Evolutionary conservation across 345 rosid genomes (phyloP).

Genomic region (Luvunga scandens): DNA sequence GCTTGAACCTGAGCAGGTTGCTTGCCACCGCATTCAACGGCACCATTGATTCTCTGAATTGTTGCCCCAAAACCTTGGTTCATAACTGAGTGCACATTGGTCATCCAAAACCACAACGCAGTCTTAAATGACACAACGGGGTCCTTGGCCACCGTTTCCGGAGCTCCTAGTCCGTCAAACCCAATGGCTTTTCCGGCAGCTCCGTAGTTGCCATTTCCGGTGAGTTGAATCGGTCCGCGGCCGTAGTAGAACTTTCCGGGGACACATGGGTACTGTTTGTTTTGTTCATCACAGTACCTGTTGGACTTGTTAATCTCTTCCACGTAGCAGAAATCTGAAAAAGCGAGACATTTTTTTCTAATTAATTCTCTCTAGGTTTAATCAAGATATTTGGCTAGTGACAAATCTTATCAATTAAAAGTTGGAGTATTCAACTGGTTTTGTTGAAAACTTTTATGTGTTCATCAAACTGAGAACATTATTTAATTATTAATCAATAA

Average conservation of each 20-base stretch:
- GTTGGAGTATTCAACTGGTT: no score
- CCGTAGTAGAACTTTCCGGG: conserved; percentile 60
- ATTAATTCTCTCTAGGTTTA: neutral
- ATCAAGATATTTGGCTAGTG: no score
- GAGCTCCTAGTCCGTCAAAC: conserved; percentile 54
- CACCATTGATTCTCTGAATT: conserved; percentile 2
- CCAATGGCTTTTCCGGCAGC: conserved; percentile 48
- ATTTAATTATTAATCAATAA: no score
- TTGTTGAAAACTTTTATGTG: no score
- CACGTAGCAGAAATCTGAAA: neutral
- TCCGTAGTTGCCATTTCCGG: conserved; percentile 72
- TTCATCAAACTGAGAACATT: no score
- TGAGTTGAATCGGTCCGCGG: conserved; percentile 63
- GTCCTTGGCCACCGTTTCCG: conserved; percentile 64
- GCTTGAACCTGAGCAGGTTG: neutral
- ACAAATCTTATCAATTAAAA: no score
- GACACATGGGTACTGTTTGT: conserved; percentile 50
- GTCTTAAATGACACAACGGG: conserved; percentile 62
- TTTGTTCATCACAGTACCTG: conserved; percentile 44
- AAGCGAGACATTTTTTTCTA: no score
- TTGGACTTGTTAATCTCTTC: conserved; percentile 20
- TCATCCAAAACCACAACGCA: conserved; percentile 72
- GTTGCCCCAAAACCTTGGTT: conserved; percentile 38
- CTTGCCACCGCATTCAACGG: neutral
- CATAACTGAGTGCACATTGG: conserved; percentile 40